Evolutionary conservation across 2,329 filamentous ascomycete species (phyloP), one percentile per base, ranked within the genome.

Genomic region (Phaeosphaeriaceae sp.): DNA sequence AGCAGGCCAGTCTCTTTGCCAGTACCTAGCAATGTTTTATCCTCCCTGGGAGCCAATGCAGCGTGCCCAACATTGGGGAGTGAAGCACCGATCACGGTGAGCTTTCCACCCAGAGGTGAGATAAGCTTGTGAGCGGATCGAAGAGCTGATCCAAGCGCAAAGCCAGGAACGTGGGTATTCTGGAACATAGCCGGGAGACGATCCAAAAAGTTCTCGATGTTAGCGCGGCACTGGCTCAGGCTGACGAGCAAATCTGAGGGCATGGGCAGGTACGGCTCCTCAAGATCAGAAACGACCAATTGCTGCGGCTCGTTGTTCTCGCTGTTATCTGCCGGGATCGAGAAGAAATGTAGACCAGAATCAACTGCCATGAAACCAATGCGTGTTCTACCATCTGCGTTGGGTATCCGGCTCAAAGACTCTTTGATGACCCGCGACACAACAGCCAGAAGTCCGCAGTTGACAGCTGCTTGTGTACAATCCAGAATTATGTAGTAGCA

Each of bases 151-250:
- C 95, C 95, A 91, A 99, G 96, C 64, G 92, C 93, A n/a, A 92
- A 97, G 40, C 88, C 89, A 61, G 88, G 90, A 78, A 89, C 96
- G 74, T 95, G 91, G 61, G 93, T 97, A 80, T 92, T 93, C 77
- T 94, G 91, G 83, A 97, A 99, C 95, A 99, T 99, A 56, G 91
- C 87, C 55, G 96, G 95, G 55, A 99, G 86, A 80, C 94, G 96
- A 63, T 89, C 86, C 53, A 99, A 84, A 85, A 98, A 97, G 68
- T 84, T 89, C 78, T 98, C 95, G 62, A 99, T 91, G 78, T 93
- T 97, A 76, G 91, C 88, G 59, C 93, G 90, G 78, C 91, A 94
- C 78, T 97, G 93, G 36, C 89, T 90, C 60, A 99, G 80, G 47
- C 93, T 93, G 45, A 98, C 93, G 51, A 99, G 82, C 36, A 99